Evolutionary conservation across 2,329 filamentous ascomycete genomes (phyloP).

Genomic region (Ophiocordyceps camponoti-saundersi): DNA sequence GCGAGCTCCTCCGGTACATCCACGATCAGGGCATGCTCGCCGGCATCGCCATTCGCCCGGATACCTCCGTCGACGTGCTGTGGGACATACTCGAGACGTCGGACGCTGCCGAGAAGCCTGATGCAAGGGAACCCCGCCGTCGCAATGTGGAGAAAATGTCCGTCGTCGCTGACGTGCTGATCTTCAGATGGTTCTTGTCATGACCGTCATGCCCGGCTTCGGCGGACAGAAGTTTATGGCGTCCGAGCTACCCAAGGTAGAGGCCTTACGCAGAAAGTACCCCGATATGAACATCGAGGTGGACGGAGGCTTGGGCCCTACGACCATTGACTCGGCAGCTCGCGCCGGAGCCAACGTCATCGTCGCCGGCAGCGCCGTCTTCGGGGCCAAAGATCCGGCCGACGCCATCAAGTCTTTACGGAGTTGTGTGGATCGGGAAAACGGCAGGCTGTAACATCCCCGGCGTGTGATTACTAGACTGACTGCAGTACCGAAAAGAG

Average conservation of each 20-base stretch:
- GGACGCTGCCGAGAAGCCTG: slow-evolving; percentile 61
- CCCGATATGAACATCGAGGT: slow-evolving; percentile 94
- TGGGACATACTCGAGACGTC: slow-evolving; percentile 72
- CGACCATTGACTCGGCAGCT: slow-evolving; percentile 84
- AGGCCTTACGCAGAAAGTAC: slow-evolving; percentile 66
- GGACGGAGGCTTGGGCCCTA: slow-evolving; percentile 75
- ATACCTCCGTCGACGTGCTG: slow-evolving; percentile 76
- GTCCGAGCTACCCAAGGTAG: slow-evolving; percentile 84
- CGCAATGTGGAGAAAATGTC: too few relatives aligned
- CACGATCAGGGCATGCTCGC: slow-evolving; percentile 78
- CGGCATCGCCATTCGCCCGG: slow-evolving; percentile 89
- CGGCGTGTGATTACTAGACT: background rate
- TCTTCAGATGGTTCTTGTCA: slow-evolving; percentile 83
- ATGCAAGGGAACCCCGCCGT: slow-evolving; percentile 47
- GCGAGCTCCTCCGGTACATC: slow-evolving; percentile 77
- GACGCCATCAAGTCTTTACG: slow-evolving; percentile 75
- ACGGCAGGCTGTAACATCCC: slow-evolving; percentile 19
- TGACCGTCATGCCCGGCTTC: slow-evolving; percentile 96
- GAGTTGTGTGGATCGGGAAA: slow-evolving; percentile 53
- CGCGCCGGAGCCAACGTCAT: slow-evolving; percentile 97
- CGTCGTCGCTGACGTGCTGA: background rate
- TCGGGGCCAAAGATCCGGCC: slow-evolving; percentile 74
- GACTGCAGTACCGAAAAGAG: background rate
- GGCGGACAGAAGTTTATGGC: slow-evolving; percentile 98
- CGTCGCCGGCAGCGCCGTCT: slow-evolving; percentile 89